Evolutionary conservation across 371 early-diverging fungal species (phyloP).

Genomic region (Circinella minor): DNA sequence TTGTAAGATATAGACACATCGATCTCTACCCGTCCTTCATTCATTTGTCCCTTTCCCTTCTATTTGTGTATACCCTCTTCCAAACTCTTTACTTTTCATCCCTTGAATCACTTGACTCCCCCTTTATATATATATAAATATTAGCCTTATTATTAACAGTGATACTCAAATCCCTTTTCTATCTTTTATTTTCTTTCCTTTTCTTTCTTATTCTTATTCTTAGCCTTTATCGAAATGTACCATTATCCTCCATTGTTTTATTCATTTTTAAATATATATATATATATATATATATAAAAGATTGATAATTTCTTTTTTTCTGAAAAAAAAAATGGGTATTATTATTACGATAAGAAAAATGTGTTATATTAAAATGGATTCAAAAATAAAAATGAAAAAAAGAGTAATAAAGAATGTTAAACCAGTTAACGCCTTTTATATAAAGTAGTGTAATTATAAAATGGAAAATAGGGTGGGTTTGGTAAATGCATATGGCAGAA

Average conservation of each 20-base stretch:
- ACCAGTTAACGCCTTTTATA: not conserved
- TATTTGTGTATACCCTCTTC: not conserved
- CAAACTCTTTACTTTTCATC: not conserved
- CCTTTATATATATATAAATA: too few relatives aligned
- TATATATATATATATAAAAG: not conserved
- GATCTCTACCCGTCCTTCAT: not conserved
- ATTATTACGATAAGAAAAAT: too few relatives aligned
- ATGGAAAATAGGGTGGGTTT: too few relatives aligned
- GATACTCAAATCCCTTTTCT: not conserved
- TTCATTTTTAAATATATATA: too few relatives aligned
- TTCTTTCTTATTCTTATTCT: too few relatives aligned
- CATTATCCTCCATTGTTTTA: not conserved
- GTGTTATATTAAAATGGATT: too few relatives aligned
- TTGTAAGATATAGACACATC: not conserved
- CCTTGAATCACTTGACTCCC: not conserved
- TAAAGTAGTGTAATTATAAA: not conserved
- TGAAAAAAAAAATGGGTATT: too few relatives aligned
- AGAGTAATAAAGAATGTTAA: not conserved
- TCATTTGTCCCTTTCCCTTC: not conserved
- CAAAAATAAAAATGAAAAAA: too few relatives aligned
- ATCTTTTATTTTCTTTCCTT: not conserved
- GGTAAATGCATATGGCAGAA: not conserved
- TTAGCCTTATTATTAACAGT: too few relatives aligned
- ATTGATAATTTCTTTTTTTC: not conserved
- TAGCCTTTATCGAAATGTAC: not conserved